Conservation (phyloP, 805 yeast species). For the Candida methanosorbosa region DNA sequence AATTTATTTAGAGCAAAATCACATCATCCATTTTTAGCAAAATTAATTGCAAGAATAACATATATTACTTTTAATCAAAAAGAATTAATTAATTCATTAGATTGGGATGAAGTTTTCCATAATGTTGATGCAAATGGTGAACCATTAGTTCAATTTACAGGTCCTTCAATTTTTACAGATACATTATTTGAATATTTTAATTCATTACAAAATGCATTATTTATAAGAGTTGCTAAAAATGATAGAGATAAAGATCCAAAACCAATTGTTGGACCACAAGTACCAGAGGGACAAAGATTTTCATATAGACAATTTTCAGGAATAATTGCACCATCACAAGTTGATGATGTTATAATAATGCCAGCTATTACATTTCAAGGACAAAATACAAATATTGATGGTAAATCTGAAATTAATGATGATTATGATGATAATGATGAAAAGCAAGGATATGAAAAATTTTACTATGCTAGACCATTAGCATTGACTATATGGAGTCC, state of each 20-base stretch:
- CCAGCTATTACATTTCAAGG: constrained; percentile 24
- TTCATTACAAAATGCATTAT: constrained; percentile 8
- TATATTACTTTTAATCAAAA: constrained; percentile 11
- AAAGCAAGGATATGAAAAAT: constrained; percentile 16
- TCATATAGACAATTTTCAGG: constrained; percentile 18
- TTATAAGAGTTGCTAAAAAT: constrained; percentile 15
- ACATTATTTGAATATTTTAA: constrained; percentile 23
- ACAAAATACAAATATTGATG: background rate
- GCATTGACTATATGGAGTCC: constrained; percentile 18
- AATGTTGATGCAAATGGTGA: constrained; percentile 22
- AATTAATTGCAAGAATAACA: constrained; percentile 15
- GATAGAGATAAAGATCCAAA: constrained; percentile 10
- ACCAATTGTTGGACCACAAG: constrained; percentile 18
- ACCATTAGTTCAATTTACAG: constrained; percentile 23
- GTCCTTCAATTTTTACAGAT: constrained; percentile 23
- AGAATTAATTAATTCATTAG: constrained; percentile 6
- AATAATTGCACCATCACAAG: constrained; percentile 21
- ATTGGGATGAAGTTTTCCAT: constrained; percentile 20
- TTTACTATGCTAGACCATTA: constrained; percentile 22
- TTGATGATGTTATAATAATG: constrained; percentile 19
- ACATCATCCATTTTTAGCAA: constrained; percentile 18
- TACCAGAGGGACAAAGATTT: constrained; percentile 8
- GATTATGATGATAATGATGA: constrained; percentile 17
- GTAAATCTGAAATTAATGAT: background rate
- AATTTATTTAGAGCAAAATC: constrained; percentile 14